These are phyloP conservation scores for Chlorella sp. DNA, from an alignment of 139 green algal species.

Conservation along the genomic window DNA sequence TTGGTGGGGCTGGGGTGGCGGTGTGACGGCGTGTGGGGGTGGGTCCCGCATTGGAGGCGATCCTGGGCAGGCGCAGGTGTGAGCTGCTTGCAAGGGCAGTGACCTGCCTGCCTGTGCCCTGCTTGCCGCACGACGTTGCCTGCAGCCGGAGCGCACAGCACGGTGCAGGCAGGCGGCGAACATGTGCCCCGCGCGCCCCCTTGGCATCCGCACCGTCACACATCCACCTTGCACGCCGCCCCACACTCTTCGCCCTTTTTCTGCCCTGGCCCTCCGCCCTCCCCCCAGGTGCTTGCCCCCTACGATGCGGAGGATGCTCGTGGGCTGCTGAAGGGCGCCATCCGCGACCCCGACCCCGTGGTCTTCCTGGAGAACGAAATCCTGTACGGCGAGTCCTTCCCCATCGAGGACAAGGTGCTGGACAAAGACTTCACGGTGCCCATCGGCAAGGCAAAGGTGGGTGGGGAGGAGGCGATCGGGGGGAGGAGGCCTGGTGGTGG, in stretches of 20 bases:
- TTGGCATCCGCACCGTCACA: too few relatives aligned
- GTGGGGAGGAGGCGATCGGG: background rate
- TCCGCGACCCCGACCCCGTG: conserved; percentile 96
- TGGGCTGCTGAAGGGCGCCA: conserved; percentile 96
- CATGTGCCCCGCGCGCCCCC: too few relatives aligned
- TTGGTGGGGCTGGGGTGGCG: background rate
- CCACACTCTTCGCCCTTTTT: too few relatives aligned
- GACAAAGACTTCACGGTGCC: conserved; percentile 95
- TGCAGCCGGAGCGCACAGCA: too few relatives aligned
- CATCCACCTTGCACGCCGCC: background rate
- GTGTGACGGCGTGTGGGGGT: too few relatives aligned
- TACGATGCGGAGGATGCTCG: conserved; percentile 95
- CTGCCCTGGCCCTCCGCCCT: background rate
- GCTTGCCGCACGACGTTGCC: too few relatives aligned
- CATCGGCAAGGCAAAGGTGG: conserved; percentile 97
- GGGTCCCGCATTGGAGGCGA: too few relatives aligned
- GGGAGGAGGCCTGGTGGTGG: too few relatives aligned
- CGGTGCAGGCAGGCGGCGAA: too few relatives aligned
- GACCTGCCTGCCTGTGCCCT: too few relatives aligned
- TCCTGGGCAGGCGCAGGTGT: too few relatives aligned
- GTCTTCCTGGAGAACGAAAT: conserved; percentile 99
- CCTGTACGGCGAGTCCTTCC: conserved; percentile 94
- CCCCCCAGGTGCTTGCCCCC: conserved; percentile 87
- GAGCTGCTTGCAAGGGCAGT: too few relatives aligned
- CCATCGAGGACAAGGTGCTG: conserved; percentile 71